phyloP scores from a whole-genome alignment of 2,329 filamentous ascomycete genomes.

The Decorospora gaudefroyi region DNA sequence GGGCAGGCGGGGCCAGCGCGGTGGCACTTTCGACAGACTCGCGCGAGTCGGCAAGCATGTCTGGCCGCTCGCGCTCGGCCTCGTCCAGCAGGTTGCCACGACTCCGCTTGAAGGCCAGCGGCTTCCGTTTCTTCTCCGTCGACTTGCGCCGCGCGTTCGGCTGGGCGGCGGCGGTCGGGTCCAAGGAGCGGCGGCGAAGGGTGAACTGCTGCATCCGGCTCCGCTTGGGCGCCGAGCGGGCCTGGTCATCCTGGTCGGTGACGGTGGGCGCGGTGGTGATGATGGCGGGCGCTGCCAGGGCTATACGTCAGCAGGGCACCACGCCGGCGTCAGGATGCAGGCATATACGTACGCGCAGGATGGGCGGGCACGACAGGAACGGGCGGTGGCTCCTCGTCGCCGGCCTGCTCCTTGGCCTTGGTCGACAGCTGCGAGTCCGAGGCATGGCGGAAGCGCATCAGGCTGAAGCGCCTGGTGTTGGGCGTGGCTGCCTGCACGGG shows the following conservation, averaged over 20 bases:
- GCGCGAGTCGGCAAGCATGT: constrained; percentile 62
- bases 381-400: constrained; percentile 36
- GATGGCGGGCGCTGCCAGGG: constrained; percentile 63
- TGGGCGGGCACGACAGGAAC: constrained; percentile 39
- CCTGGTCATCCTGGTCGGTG: constrained; percentile 30
- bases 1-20: constrained; percentile 65
- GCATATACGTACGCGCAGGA: constrained; percentile 21
- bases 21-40: constrained; percentile 66
- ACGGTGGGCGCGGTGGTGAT: constrained; percentile 90
- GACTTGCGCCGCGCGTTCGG: constrained; percentile 42
- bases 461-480: constrained; percentile 60
- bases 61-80: constrained; percentile 54
- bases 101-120: constrained; percentile 38
- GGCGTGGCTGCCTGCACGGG: constrained; percentile 44
- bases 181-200: constrained; percentile 45
- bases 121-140: constrained; percentile 42
- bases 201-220: constrained; percentile 44
- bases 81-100: constrained; percentile 42
- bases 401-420: constrained; percentile 71
- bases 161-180: constrained; percentile 38
- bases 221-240: constrained; percentile 29
- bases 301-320: constrained; percentile 30
- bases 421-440: constrained; percentile 87
- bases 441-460: constrained; percentile 86
- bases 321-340: constrained; percentile 1